Evolutionary conservation across 371 early-diverging fungal species (phyloP).

Genomic region (Haplosporangium sp.): DNA sequence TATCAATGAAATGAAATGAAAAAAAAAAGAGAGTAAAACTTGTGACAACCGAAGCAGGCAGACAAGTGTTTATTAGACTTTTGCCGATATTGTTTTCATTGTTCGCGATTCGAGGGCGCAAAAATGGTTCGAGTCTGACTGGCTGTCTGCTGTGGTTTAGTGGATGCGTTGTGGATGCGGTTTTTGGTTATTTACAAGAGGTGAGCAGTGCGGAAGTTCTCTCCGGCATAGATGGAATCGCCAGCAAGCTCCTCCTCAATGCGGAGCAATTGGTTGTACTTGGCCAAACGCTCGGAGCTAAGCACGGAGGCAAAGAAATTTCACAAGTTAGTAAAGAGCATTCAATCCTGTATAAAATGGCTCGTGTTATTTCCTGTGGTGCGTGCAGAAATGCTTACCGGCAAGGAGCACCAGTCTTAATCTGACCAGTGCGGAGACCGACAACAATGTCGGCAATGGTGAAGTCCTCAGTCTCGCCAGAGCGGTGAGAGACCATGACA

Average conservation of each 20-base stretch:
- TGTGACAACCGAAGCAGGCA: too few species aligned
- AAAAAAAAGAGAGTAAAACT: too few species aligned
- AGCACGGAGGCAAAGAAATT: not conserved
- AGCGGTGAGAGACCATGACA: conserved; percentile 99
- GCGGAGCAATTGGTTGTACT: conserved; percentile 98
- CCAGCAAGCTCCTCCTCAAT: conserved; percentile 90
- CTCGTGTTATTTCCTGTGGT: too few species aligned
- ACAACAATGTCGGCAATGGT: conserved; percentile 99
- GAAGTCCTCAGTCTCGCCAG: conserved; percentile 99
- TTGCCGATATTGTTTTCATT: too few species aligned
- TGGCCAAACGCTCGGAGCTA: conserved; percentile 94
- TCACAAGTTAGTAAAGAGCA: not conserved
- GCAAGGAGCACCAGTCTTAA: conserved; percentile 99
- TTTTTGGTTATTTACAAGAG: conserved; percentile 39
- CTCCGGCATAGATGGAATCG: conserved; percentile 91
- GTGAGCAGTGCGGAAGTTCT: conserved; percentile 89
- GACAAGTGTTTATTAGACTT: too few species aligned
- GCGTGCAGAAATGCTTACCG: too few species aligned
- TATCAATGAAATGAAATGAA: too few species aligned
- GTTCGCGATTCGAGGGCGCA: too few species aligned
- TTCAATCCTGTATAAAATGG: too few species aligned
- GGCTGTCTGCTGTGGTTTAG: not conserved
- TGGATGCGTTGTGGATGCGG: not conserved
- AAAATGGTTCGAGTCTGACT: too few species aligned
- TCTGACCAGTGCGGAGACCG: conserved; percentile 97